These are phyloP conservation scores for Usnea hakonensis DNA, from an alignment of 495 filamentous ascomycete species.

Conservation along the genomic window DNA sequence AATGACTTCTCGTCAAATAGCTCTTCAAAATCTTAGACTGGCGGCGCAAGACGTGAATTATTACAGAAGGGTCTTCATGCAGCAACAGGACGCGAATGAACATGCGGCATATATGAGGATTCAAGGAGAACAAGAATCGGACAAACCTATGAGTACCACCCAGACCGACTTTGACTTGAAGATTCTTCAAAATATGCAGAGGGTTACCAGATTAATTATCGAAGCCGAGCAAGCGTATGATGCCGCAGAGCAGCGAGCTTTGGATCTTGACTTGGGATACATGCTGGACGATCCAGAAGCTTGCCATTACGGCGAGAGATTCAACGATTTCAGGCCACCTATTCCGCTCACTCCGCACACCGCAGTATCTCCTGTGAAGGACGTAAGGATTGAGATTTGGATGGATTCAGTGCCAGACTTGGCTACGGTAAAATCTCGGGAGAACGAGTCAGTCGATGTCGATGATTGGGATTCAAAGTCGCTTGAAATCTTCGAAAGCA, in stretches of 20 bases:
- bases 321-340: neutral
- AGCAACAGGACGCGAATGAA: neutral
- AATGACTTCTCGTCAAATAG: neutral
- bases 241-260: neutral
- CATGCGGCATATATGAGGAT: neutral
- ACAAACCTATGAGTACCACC: neutral
- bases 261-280: neutral
- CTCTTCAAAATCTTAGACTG: neutral
- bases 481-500: neutral
- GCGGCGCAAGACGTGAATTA: neutral
- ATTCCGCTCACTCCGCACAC: neutral
- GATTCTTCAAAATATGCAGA: neutral
- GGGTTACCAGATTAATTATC: neutral
- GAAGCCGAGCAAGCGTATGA: constrained; percentile 8
- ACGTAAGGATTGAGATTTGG: neutral
- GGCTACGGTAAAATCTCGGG: neutral
- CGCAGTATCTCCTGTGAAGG: neutral
- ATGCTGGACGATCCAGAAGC: neutral
- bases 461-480: constrained; percentile 6
- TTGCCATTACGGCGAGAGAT: neutral
- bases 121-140: neutral
- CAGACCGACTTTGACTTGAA: neutral
- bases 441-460: neutral
- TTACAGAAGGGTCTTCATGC: neutral
- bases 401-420: neutral